Evolutionary conservation across 164 flowering plant genomes (phyloP).

Genomic region (Sextonia rubra): DNA sequence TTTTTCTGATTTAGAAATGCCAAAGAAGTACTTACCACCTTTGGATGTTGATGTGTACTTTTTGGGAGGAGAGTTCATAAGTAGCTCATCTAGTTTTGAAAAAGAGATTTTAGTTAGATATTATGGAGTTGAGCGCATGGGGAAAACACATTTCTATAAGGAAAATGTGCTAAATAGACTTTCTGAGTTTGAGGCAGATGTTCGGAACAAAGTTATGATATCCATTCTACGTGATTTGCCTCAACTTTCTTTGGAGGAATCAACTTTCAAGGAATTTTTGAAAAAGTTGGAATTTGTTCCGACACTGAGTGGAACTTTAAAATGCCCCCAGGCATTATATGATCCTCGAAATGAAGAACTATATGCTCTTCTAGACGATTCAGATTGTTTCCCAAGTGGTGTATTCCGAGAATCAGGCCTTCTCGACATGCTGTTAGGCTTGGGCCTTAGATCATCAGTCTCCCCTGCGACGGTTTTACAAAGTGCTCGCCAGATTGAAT

Average conservation of each 20-base stretch:
- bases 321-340: constrained; percentile 58
- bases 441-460: constrained; percentile 79
- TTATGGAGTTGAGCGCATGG: constrained; percentile 75
- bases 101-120: constrained; percentile 64
- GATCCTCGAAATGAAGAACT: constrained; percentile 96
- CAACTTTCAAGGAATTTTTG: constrained; percentile 53
- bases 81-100: constrained; percentile 47
- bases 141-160: constrained; percentile 63
- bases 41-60: constrained; percentile 45
- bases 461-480: constrained; percentile 68
- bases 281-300: constrained; percentile 76
- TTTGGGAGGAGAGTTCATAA: constrained; percentile 60
- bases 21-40: constrained; percentile 75
- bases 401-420: constrained; percentile 52
- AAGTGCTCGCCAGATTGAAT: constrained; percentile 78
- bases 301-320: constrained; percentile 49
- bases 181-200: constrained; percentile 47
- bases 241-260: constrained; percentile 71
- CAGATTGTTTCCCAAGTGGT: constrained; percentile 71
- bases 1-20: constrained; percentile 58
- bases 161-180: constrained; percentile 53
- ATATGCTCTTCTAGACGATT: constrained; percentile 74
- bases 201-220: constrained; percentile 70
- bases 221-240: constrained; percentile 76
- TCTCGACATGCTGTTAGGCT: constrained; percentile 78